phyloP scores from a whole-genome alignment of 1,284 basidiomycete species.

The Cystobasidiaceae sp. region DNA sequence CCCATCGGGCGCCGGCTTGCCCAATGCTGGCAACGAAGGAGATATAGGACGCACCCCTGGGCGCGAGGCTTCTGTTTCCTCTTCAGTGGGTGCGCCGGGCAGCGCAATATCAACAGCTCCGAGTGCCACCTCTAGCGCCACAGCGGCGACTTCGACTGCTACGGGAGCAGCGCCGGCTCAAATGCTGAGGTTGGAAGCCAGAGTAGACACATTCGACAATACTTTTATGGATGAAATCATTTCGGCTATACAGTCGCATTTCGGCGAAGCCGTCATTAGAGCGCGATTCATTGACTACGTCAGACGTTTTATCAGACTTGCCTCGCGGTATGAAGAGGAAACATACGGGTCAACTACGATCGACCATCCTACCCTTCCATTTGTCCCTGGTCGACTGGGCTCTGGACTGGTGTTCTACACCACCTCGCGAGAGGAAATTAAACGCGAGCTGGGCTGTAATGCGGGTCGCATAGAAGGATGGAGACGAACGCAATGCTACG shows the following conservation, averaged over 20 bases:
- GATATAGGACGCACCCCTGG: not conserved
- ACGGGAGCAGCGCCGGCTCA: not conserved
- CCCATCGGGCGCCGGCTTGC: not conserved
- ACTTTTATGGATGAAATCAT: constrained; percentile 88
- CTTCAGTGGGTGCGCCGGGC: not conserved
- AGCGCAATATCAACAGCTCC: not conserved
- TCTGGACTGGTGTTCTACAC: not conserved
- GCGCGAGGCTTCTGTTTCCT: not conserved
- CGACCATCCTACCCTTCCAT: constrained; percentile 55
- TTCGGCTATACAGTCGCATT: constrained; percentile 66
- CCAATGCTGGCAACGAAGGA: not conserved
- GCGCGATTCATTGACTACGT: constrained; percentile 72
- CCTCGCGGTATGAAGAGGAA: constrained; percentile 72
- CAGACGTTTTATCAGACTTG: constrained; percentile 64
- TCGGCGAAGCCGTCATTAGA: constrained; percentile 71
- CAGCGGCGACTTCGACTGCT: not conserved
- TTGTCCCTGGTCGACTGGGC: constrained; percentile 41
- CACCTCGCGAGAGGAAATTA: constrained; percentile 27
- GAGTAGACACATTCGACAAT: constrained; percentile 64
- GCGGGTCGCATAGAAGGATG: constrained; percentile 72
- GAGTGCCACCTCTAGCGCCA: not conserved
- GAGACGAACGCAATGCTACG: constrained; percentile 63
- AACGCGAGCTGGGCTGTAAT: constrained; percentile 60
- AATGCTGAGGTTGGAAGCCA: constrained; percentile 15
- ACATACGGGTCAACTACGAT: constrained; percentile 60